These are phyloP conservation scores for Salpingoeca rosetta DNA, from an alignment of 78 protist genomes.

Conservation along the genomic window DNA sequence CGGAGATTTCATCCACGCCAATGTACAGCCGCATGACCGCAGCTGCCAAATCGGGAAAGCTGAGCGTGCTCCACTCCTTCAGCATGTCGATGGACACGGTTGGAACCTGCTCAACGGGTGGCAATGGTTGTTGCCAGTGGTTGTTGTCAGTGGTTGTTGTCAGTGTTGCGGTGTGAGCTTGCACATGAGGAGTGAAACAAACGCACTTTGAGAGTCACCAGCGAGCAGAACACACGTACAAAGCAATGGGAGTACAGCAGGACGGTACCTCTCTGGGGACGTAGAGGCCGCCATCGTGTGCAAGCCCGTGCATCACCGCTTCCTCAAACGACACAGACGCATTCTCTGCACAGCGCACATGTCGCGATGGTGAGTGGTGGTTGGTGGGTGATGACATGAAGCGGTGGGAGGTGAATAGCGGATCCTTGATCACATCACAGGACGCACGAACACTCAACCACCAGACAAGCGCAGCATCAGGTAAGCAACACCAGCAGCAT, in stretches of 20 bases:
- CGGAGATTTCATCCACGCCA: not conserved
- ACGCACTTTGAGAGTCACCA: not conserved
- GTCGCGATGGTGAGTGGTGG: too few relatives aligned
- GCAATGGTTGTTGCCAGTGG: not conserved
- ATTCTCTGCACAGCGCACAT: too few relatives aligned
- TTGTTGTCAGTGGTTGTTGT: conserved; percentile 16
- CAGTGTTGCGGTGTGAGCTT: too few relatives aligned
- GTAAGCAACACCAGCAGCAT: too few relatives aligned
- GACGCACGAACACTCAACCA: too few relatives aligned
- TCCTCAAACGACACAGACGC: not conserved
- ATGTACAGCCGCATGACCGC: not conserved
- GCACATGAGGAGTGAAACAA: not conserved
- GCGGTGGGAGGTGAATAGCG: too few relatives aligned
- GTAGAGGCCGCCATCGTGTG: conserved; percentile 45
- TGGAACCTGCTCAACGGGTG: conserved; percentile 1
- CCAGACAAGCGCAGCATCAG: too few relatives aligned
- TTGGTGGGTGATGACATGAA: too few relatives aligned
- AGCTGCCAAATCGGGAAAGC: too few relatives aligned
- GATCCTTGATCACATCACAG: too few relatives aligned
- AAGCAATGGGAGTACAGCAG: not conserved
- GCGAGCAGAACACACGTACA: not conserved
- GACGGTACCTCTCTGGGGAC: conserved; percentile 26
- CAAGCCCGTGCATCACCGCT: conserved; percentile 44
- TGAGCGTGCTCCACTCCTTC: too few relatives aligned
- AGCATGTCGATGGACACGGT: too few relatives aligned